Evolutionary conservation across 768 basidiomycete species (phyloP).

Genomic region (Dictyophora rubrovolvata): DNA sequence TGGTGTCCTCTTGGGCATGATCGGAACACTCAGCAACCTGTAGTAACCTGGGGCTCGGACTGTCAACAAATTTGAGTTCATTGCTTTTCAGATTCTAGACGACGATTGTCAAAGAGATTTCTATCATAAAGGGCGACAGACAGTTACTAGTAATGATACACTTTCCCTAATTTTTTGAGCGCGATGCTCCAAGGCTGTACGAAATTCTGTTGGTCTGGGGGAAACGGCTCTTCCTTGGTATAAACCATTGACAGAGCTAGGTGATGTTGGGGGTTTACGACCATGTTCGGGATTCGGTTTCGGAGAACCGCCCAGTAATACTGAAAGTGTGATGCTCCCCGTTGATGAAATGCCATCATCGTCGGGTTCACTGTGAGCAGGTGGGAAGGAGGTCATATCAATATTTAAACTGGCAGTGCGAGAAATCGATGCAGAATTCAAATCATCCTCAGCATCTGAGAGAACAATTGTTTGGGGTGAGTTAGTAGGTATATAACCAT

Average conservation of each 20-base stretch:
- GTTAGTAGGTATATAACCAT: not conserved
- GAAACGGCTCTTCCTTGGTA: not conserved
- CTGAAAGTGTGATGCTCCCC: conserved; percentile 1
- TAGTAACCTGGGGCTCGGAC: not conserved
- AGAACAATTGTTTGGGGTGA: conserved; percentile 5
- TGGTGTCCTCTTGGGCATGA: not conserved
- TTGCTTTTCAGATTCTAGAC: not conserved
- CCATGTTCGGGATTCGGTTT: not conserved
- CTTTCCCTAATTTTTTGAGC: not conserved
- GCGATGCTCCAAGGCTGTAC: conserved; percentile 1
- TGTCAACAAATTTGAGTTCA: not conserved
- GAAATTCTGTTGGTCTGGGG: not conserved
- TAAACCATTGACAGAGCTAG: not conserved
- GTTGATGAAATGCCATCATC: not conserved
- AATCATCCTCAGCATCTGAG: not conserved
- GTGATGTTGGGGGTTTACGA: not conserved
- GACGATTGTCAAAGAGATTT: not conserved
- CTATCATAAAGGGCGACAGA: not conserved
- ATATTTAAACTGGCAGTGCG: not conserved
- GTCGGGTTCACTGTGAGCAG: not conserved
- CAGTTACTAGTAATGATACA: not conserved
- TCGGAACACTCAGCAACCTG: not conserved
- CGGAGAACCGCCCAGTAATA: conserved; percentile 2
- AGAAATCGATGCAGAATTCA: not conserved
- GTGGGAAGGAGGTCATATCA: conserved; percentile 2